A percentile compares a stretch with the other conserved stretches of the same genome.
These are phyloP conservation scores for Nakazawaea ishiwadae DNA, from an alignment of 805 yeast species.

Conservation along the genomic window DNA sequence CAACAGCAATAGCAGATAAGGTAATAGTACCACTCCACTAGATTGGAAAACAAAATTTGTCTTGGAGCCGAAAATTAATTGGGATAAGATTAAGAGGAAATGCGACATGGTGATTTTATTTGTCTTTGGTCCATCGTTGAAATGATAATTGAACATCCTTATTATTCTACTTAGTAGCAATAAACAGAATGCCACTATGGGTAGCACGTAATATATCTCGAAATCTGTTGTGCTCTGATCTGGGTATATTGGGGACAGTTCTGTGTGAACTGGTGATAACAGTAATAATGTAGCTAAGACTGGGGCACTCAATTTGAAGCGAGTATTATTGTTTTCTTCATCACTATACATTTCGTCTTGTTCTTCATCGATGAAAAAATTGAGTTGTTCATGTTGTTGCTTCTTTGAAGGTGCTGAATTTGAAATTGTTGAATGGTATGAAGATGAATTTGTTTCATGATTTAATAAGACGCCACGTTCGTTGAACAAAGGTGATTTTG, in stretches of 20 bases:
- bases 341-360: neutral
- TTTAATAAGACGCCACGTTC: conserved; percentile 1
- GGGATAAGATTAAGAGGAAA: neutral
- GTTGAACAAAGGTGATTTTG: neutral
- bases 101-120: neutral
- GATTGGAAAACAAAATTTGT: neutral
- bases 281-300: conserved; percentile 27
- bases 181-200: neutral
- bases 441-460: neutral
- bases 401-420: neutral
- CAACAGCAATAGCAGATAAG: neutral
- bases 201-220: no score
- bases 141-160: neutral
- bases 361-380: conserved; percentile 2
- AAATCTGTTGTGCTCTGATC: neutral
- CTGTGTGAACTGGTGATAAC: conserved; percentile 22
- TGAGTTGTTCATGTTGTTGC: neutral
- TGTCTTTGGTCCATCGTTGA: neutral
- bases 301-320: conserved; percentile 19
- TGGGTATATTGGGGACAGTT: neutral
- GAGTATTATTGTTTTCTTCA: neutral
- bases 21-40: neutral
- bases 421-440: neutral
- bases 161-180: neutral
- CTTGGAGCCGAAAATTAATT: neutral